phyloP scores from a whole-genome alignment of 2,329 filamentous ascomycete genomes.

The Samsoniella hepiali region DNA sequence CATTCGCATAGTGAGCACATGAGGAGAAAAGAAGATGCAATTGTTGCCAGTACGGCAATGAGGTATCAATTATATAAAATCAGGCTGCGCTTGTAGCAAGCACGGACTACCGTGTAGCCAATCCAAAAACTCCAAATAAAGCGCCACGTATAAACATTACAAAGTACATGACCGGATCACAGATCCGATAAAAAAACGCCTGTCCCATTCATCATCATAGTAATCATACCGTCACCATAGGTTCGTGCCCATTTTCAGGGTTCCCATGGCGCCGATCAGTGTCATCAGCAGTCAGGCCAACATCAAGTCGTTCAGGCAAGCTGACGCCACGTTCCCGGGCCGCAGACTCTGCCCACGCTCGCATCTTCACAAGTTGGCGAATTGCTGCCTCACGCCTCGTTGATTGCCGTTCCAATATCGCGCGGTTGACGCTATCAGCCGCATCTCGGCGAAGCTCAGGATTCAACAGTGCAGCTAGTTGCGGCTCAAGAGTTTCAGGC shows the following conservation, averaged over 20 bases:
- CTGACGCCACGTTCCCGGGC: slow-evolving; percentile 39
- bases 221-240: slow-evolving; percentile 50
- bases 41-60: neutral
- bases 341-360: slow-evolving; percentile 77
- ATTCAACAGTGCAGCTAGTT: slow-evolving; percentile 72
- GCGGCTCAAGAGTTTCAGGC: slow-evolving; percentile 71
- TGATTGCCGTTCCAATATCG: slow-evolving; percentile 72
- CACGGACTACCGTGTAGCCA: slow-evolving; percentile 11
- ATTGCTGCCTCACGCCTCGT: slow-evolving; percentile 77
- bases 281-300: slow-evolving; percentile 39
- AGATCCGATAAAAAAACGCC: slow-evolving; percentile 17
- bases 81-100: neutral
- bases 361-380: slow-evolving; percentile 72
- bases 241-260: slow-evolving; percentile 44
- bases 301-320: slow-evolving; percentile 35
- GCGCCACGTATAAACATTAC: neutral
- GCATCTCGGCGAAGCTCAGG: slow-evolving; percentile 77
- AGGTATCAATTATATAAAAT: neutral
- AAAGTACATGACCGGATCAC: slow-evolving; percentile 18
- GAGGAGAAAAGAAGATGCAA: neutral
- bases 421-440: slow-evolving; percentile 85
- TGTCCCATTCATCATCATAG: slow-evolving; percentile 19
- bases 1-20: neutral
- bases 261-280: slow-evolving; percentile 26
- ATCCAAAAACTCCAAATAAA: slow-evolving; percentile 9